Conservation (phyloP, 768 basidiomycete genomes). For the Panellus pusillus region DNA sequence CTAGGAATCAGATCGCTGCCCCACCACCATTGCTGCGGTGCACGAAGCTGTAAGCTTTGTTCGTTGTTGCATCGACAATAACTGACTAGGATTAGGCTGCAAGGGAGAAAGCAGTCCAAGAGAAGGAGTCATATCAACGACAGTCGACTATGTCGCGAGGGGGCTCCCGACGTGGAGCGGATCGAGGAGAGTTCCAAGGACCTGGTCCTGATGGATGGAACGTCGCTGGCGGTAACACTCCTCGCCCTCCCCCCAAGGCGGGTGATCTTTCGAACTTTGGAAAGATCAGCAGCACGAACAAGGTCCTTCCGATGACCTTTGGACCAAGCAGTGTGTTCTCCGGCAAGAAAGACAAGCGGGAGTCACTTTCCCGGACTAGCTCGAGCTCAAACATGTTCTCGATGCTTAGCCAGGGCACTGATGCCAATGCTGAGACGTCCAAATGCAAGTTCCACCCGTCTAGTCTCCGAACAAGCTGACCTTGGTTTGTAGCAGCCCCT, state of each 20-base stretch:
- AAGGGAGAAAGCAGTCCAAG: constrained; percentile 73
- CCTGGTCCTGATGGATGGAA: constrained; percentile 83
- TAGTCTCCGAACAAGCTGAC: constrained; percentile 50
- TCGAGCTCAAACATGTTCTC: constrained; percentile 88
- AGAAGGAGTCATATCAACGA: constrained; percentile 59
- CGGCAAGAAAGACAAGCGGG: constrained; percentile 70
- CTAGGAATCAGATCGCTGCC: constrained; percentile 68
- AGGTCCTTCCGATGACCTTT: constrained; percentile 65
- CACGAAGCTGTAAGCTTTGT: constrained; percentile 71
- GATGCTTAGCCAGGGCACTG: constrained; percentile 68
- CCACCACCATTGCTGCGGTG: constrained; percentile 85
- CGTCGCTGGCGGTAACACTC: constrained; percentile 51
- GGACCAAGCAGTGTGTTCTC: constrained; percentile 85
- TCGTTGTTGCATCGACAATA: constrained; percentile 5
- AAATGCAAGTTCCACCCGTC: constrained; percentile 50
- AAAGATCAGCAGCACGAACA: constrained; percentile 87
- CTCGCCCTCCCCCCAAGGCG: constrained; percentile 72
- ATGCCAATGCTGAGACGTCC: constrained; percentile 49
- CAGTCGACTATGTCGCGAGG: constrained; percentile 83
- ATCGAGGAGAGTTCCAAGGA: constrained; percentile 57
- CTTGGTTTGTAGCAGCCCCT: constrained; percentile 43
- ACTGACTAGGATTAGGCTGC: constrained; percentile 53
- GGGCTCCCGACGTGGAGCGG: constrained; percentile 84
- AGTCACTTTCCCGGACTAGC: constrained; percentile 75
- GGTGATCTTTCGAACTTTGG: constrained; percentile 88